These are phyloP conservation scores for Gossypium aridum DNA, from an alignment of 441 rosid genomes.

Conservation along the genomic window DNA sequence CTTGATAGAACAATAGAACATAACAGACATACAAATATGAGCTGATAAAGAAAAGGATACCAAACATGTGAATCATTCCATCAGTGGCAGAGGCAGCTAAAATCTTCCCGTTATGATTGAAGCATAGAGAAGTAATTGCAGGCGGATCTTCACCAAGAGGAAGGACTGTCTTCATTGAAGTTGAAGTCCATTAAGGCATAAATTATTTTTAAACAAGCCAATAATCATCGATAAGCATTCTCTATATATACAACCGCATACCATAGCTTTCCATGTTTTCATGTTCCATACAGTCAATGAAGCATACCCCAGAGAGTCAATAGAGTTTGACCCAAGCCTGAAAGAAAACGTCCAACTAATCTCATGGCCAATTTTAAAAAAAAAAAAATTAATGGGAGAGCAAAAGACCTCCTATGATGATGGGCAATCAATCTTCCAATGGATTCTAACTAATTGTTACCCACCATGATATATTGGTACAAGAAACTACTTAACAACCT, in stretches of 20 bases:
- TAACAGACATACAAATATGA: neutral
- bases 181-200: slow-evolving; percentile 29
- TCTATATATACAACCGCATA: slow-evolving; percentile 32
- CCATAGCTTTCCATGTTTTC: slow-evolving; percentile 74
- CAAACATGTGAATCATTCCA: slow-evolving; percentile 85
- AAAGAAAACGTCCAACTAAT: slow-evolving; percentile 15
- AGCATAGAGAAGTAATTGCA: slow-evolving; percentile 64
- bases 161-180: slow-evolving; percentile 64
- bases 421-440: neutral
- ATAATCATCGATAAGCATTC: slow-evolving; percentile 9
- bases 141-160: slow-evolving; percentile 84
- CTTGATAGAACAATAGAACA: neutral
- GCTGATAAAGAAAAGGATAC: slow-evolving; percentile 43
- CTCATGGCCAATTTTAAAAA: neutral
- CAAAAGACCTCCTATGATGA: neutral
- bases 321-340: slow-evolving; percentile 39
- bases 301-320: slow-evolving; percentile 47
- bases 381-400: neutral
- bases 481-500: neutral
- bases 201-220: slow-evolving; percentile 10
- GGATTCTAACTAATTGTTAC: neutral
- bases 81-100: slow-evolving; percentile 72
- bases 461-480: neutral
- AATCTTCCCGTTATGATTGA: slow-evolving; percentile 75
- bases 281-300: slow-evolving; percentile 74